Conservation (phyloP, 257 asterid species). For the Solanum lignicaule region DNA sequence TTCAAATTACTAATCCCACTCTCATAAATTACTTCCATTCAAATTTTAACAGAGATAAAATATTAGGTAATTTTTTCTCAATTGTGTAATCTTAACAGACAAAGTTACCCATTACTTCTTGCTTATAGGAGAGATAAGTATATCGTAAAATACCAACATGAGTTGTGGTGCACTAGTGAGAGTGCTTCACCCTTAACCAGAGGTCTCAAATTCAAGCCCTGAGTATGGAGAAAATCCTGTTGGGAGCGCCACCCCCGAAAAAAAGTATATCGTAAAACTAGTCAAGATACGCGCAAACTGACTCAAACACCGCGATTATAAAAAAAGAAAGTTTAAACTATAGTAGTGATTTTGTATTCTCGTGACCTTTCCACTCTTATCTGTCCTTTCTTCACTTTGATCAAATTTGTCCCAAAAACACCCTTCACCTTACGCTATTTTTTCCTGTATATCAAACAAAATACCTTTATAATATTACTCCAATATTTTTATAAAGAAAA, state of each 20-base stretch:
- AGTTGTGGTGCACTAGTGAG: too few species aligned
- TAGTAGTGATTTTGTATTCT: background rate
- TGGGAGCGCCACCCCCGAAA: too few species aligned
- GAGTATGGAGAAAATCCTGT: too few species aligned
- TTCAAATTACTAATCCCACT: background rate
- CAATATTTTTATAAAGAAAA: background rate
- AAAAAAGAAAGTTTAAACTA: background rate
- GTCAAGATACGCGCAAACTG: background rate
- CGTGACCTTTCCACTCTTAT: background rate
- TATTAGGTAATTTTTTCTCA: background rate
- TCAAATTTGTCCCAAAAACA: background rate
- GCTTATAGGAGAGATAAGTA: background rate
- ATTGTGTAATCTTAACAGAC: too few species aligned
- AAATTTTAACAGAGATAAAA: too few species aligned
- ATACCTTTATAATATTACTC: background rate
- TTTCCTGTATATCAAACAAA: background rate
- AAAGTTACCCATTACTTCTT: too few species aligned
- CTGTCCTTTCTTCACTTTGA: background rate
- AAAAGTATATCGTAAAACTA: background rate
- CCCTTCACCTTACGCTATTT: background rate
- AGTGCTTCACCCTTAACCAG: too few species aligned
- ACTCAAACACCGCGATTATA: background rate
- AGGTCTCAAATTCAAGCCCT: too few species aligned
- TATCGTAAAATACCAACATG: too few species aligned
- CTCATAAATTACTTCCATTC: background rate